Evolutionary conservation across 768 basidiomycete genomes (phyloP), one percentile per base, ranked within the genome.

Genomic region (Boletus pseudopeckii): DNA sequence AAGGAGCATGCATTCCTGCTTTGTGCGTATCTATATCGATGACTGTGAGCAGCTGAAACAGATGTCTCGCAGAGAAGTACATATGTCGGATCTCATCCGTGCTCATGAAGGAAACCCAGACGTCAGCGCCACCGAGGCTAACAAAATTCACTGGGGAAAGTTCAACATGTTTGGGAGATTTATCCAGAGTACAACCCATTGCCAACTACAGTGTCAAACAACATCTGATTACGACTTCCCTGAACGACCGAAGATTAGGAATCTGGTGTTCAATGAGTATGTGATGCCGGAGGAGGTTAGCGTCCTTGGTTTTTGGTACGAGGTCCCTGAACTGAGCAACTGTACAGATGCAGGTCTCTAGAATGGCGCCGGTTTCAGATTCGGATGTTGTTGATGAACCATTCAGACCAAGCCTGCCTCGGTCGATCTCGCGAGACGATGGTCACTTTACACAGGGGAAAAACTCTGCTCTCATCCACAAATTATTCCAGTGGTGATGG

Each of bases 61-160:
- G 13, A 63, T n/a, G 28, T 44, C 45, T 48, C 50, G n/a, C 66
- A 93, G 91, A 70, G 94, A 97, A 68, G 88, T 95, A 10, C 92
- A 94, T 55, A 83, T 94, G 62, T 88, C 91, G 38, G 94, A 96
- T 66, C 77, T 98, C 45, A 87, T 94, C 43, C 85, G 85, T 56
- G 82, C 92, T 8, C 86, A 97, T 59, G 90, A 92, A 71, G 88
- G 85, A 53, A 94, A 96, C 56, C 76, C 77, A 3, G 90, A 95
- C 61, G 78, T 82, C 57, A 81, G 82, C 57, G 74, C 83, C 7
- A 74, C 79, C 20, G 86, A 90, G 62, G 76, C 83, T 4, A 74
- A 69, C 38, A 84, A 84, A 65, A 89, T 98, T 50, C 93, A 98
- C 64, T 98, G 96, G 96, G 90, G 87, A 26, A 98, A 98, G 72